Base-by-base conservation (phyloP, 2,329 filamentous ascomycete species). In the Calonectria hongkongensis region DNA sequence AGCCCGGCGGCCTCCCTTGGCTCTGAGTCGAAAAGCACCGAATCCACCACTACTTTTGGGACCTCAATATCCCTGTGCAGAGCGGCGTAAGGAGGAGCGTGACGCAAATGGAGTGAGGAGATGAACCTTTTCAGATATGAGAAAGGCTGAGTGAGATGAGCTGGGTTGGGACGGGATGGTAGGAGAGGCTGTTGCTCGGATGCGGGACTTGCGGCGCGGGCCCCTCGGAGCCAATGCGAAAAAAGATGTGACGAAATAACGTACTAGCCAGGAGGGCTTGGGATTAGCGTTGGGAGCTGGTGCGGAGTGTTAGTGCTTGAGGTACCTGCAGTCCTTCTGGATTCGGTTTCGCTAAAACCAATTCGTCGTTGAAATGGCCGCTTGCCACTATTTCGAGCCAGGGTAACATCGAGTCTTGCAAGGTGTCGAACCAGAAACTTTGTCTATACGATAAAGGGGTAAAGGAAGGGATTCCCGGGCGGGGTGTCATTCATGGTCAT, bases 131-230 rank as follows among this genome's bases (percentile, higher is more conserved):
- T 51, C 62, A 66, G 54, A 66, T 30, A 48, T 28, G 54, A 60
- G 12, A 48, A 60, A 60, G 21, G n/a, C 36, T 68, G 62, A 71
- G 58, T 66, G 70, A 66, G 50, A 72, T 56, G 58, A 50, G 66
- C 63, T 67, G 58, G 75, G 73, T 63, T 70, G 60, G 56, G 66
- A 25, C 36, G 36, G 69, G 65, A 70, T 62, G 71, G 71, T 21
- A 36, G 25, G 43, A 66, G 67, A 66, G 41, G 60, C 70, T 64
- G 58, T 73, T 71, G 72, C 54, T 68, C 50, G 68, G 65, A 76
- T 79, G 78, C 75, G 76, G 76, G 75, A 75, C 72, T 74, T 74
- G 76, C 73, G 69, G 71, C 62, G 66, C 56, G 70, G 66, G 56
- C 66, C 70, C 74, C 67, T 76, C 75, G 71, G 62, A 68, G 67